Conservation (phyloP, 1,284 basidiomycete genomes). For the Cryptococcus sp. region DNA sequence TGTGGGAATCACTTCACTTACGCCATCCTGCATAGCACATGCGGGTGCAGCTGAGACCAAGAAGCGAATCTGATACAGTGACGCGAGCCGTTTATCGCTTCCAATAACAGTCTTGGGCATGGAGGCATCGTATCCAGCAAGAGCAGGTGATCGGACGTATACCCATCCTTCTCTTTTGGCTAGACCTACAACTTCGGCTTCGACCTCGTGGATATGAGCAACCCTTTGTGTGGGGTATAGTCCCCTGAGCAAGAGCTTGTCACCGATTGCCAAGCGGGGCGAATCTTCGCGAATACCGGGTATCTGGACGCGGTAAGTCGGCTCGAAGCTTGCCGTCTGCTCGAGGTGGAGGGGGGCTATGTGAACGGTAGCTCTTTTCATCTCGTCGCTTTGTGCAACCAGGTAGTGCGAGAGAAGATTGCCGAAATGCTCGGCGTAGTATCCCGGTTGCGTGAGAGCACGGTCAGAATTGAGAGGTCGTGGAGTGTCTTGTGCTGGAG, state of each 20-base stretch:
- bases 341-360: slow-evolving; percentile 5
- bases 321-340: background rate
- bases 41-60: slow-evolving; percentile 20
- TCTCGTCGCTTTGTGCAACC: slow-evolving; percentile 13
- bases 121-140: slow-evolving; percentile 6
- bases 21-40: slow-evolving; percentile 40
- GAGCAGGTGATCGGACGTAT: slow-evolving; percentile 25
- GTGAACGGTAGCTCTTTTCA: slow-evolving; percentile 18
- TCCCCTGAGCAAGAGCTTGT: slow-evolving; percentile 42
- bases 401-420: slow-evolving; percentile 24
- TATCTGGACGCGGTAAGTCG: slow-evolving; percentile 24
- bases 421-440: slow-evolving; percentile 26
- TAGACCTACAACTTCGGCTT: slow-evolving; percentile 42
- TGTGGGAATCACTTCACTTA: slow-evolving; percentile 13
- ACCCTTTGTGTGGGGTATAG: slow-evolving; percentile 24
- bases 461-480: slow-evolving; percentile 5
- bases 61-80: slow-evolving; percentile 40
- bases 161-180: slow-evolving; percentile 41
- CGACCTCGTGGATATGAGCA: slow-evolving; percentile 31
- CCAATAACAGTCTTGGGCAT: slow-evolving; percentile 1
- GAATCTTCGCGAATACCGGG: slow-evolving; percentile 49
- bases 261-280: slow-evolving; percentile 44
- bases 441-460: slow-evolving; percentile 1
- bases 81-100: slow-evolving; percentile 6
- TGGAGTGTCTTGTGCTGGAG: slow-evolving; percentile 1